Base-by-base conservation (phyloP, 2,329 filamentous ascomycete genomes). In the Epichloe sylvatica region DNA sequence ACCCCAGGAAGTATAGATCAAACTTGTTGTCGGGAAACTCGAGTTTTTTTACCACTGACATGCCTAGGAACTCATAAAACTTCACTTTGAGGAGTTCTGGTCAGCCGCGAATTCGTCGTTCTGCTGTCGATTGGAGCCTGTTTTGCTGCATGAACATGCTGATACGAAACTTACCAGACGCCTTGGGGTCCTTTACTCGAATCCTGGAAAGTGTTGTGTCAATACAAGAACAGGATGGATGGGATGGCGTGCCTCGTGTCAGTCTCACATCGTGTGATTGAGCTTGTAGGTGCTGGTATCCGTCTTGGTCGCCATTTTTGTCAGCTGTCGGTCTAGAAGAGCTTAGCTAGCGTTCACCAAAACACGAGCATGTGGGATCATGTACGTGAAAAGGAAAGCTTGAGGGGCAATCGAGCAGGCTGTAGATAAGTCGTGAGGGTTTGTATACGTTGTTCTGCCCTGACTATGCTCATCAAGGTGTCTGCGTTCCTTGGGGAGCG, bases 1-100 rank as follows among this genome's bases (percentile, higher is more conserved):
- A 97, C 52, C 83, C 89, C 52, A 98, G 76, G 71, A 97, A 97
- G 74, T 97, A 97, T 30, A 96, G 80, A 60, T 92, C 87, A 67
- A 97, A 97, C 63, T 94, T 95, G 67, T 80, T 80, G 52, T 95
- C 89, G 13, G 90, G 85, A 62, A 88, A 86, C 54, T 84, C 73
- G 44, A 92, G 74, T 69, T 90, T 86, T 62, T 86, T 81, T 66
- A 97, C 77, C 54, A 89, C 69, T 62, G 76, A 89, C 77, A 97
- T 81, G 59, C 92, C 92, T 17, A 98, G 78, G 66, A 88, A 86
- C 64, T 95, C 83, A 69, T 97, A 98, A 70, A 94, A 98, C 58
- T 91, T 85, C 67, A 97, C 81, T 78, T 63, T 62, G 37, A 37
- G 33, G 19, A 45, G 51, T 40, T 51, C 21, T 35, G 35, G n/a